Evolutionary conservation across 2,329 filamentous ascomycete species (phyloP), one percentile per base, ranked within the genome.

Genomic region (Colletotrichum musicola): DNA sequence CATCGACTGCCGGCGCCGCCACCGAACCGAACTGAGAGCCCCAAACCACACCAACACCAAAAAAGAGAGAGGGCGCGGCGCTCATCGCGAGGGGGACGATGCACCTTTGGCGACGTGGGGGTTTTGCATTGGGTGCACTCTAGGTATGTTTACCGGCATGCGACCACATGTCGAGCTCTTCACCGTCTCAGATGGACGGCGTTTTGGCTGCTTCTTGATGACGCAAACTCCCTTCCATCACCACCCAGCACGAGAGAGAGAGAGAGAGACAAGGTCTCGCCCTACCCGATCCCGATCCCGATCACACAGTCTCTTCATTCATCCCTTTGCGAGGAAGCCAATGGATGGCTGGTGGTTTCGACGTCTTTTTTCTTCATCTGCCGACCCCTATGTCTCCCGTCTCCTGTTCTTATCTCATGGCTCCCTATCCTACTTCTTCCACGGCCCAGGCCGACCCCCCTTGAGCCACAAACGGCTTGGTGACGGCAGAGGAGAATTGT

Each of bases 201-300:
- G 44, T 62, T 54, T 55, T 51, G 35, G 30, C 56, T 66, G 50
- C 62, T 38, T 64, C 40, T 40, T 46, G 35, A 61, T 69, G 62
- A 69, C 55, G 66, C 66, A 65, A 47, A 69, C 62, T 69, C 66
- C 62, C 66, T 66, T 53, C 25, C 55, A 55, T 66, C 66, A 35
- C 7, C 30, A 61, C 50, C 66, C 27, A 46, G 4, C 44, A 50
- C 30, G 44, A 58, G 50, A 66, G 42, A 51, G 44, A 58, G 50
- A 66, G 42, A 51, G 16, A 3, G 30, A 35, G 30, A 35, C 30
- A 35, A 35, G 53, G 66, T 68, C 66, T 68, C 62, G 49, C 62
- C 66, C 56, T 66, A 69, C 47, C 55, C 55, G 62, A 69, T 69
- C 66, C 50, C 38, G 16, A 62, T 54, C 59, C n/a, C 66, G 25